These are phyloP conservation scores for Lactuca saligna DNA, from an alignment of 129 eudicot species.

Conservation along the genomic window DNA sequence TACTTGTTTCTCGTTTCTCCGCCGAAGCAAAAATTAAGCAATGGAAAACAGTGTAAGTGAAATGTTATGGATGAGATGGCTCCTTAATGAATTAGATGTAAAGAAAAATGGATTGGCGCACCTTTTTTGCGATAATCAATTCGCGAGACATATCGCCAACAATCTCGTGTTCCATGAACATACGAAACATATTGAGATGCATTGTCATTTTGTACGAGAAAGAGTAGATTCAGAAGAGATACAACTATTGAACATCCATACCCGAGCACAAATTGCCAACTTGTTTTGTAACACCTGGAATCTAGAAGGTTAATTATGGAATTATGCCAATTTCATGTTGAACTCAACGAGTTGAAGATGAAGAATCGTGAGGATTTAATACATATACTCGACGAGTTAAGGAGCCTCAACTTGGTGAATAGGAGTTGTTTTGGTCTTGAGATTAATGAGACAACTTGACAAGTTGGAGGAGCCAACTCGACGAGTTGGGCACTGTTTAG, in stretches of 20 bases:
- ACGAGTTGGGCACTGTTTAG: too few species aligned
- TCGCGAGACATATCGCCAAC: neutral
- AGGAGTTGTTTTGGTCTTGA: too few species aligned
- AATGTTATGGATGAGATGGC: neutral
- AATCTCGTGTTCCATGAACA: neutral
- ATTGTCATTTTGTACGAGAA: neutral
- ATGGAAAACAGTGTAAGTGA: neutral
- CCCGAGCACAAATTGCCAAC: neutral
- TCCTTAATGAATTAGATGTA: neutral
- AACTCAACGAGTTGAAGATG: too few species aligned
- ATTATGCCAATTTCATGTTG: too few species aligned
- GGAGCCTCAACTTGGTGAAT: too few species aligned
- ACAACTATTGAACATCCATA: neutral
- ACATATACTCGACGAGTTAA: too few species aligned
- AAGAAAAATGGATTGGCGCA: neutral
- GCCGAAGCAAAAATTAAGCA: constrained; percentile 10
- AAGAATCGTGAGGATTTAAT: too few species aligned
- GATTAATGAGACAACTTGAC: too few species aligned
- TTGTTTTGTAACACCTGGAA: neutral
- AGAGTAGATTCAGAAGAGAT: neutral
- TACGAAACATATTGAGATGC: neutral
- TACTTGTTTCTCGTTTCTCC: neutral
- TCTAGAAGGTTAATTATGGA: too few species aligned
- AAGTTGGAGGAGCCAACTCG: too few species aligned
- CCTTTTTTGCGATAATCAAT: neutral